Base-by-base conservation (phyloP, 768 basidiomycete species). In the Phaeolepiota aurea region DNA sequence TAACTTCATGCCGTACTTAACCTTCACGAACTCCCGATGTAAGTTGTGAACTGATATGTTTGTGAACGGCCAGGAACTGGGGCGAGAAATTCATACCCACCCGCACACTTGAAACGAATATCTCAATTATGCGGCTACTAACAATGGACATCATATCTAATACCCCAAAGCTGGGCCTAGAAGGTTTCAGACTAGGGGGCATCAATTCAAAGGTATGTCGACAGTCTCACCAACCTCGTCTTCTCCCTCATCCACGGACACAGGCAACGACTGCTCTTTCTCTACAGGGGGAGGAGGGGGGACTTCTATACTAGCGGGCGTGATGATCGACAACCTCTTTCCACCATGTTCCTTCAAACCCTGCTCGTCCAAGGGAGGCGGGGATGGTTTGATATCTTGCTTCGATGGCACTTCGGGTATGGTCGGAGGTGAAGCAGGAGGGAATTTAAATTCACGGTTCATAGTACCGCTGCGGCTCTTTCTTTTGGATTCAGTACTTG, bases 141-240 rank as follows among this genome's bases (percentile, higher is more conserved):
- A n/a, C n/a, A n/a, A n/a, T n/a, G n/a, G n/a, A n/a, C n/a, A n/a
- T n/a, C n/a, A n/a, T n/a, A n/a, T n/a, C n/a, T n/a, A n/a, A n/a
- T n/a, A n/a, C n/a, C n/a, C n/a, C n/a, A n/a, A n/a, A n/a, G n/a
- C n/a, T n/a, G n/a, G n/a, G n/a, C n/a, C n/a, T n/a, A n/a, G n/a
- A n/a, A n/a, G n/a, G n/a, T n/a, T n/a, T n/a, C n/a, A n/a, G n/a
- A n/a, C n/a, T n/a, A n/a, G n/a, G n/a, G n/a, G n/a, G n/a, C n/a
- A 35, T 50, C 51, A 72, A 50, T 71, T 64, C 59, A 78, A 59
- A 30, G 72, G 67, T 46, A 86, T 82, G 50, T 87, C 86, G 21
- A 76, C 85, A 3, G 82, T 87, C 55, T 82, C 82, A 0, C 85
- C 87, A 34, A 87, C 72, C 20, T 87, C 87, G 39, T 85, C 85